Conservation (phyloP, 1,284 basidiomycete genomes). For the Cystodermella granulosa region DNA sequence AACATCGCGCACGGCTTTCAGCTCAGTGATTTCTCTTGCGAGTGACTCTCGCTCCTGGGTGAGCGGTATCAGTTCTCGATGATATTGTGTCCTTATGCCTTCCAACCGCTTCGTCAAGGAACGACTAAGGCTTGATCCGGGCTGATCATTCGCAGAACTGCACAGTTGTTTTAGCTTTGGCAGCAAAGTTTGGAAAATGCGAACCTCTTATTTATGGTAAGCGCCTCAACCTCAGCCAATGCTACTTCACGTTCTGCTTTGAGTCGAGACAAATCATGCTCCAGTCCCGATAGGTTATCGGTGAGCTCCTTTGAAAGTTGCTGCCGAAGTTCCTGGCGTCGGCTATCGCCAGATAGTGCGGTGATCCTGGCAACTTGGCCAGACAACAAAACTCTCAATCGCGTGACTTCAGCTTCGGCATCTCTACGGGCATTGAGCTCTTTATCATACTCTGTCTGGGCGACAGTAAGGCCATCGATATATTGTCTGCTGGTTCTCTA, state of each 20-base stretch:
- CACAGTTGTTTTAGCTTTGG: neutral
- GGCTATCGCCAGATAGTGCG: conserved; percentile 73
- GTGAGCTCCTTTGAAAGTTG: conserved; percentile 76
- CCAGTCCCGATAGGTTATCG: conserved; percentile 71
- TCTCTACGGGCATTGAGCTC: conserved; percentile 84
- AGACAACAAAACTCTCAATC: conserved; percentile 78
- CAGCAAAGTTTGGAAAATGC: conserved; percentile 12
- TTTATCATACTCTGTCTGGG: conserved; percentile 88
- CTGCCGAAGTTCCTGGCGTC: conserved; percentile 72
- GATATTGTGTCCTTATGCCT: conserved; percentile 81
- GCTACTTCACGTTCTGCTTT: conserved; percentile 87
- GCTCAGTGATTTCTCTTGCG: conserved; percentile 78
- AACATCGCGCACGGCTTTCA: conserved; percentile 80
- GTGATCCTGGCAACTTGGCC: conserved; percentile 86
- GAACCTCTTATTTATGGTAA: conserved; percentile 69
- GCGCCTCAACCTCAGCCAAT: conserved; percentile 88
- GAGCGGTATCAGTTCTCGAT: conserved; percentile 79
- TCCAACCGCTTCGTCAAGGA: conserved; percentile 86
- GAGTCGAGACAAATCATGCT: conserved; percentile 81
- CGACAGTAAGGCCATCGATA: conserved; percentile 86
- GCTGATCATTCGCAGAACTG: conserved; percentile 1
- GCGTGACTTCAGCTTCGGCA: conserved; percentile 85
- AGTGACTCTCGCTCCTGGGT: conserved; percentile 77
- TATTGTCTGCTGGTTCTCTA: conserved; percentile 86
- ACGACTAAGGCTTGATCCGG: conserved; percentile 55